Evolutionary conservation across 345 rosid species (phyloP).

Genomic region (Microcos paniculata): DNA sequence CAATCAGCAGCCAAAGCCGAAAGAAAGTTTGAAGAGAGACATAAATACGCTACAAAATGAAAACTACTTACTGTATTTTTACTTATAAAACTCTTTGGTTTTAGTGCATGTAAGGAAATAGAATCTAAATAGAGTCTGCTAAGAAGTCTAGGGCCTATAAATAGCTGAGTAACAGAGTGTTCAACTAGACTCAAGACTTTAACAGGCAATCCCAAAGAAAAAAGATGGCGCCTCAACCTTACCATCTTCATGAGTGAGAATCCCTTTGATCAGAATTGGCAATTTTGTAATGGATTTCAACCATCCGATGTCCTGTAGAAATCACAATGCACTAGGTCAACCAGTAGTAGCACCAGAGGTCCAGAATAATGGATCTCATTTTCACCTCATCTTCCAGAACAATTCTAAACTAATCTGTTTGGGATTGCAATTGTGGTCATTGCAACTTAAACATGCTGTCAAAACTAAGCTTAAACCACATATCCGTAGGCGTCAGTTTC

Average conservation of each 20-base stretch:
- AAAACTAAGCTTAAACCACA: not conserved
- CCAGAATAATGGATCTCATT: not conserved
- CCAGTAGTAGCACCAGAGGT: not conserved
- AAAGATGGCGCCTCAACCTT: conserved; percentile 13
- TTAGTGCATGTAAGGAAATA: not conserved
- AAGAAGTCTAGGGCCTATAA: conserved; percentile 32
- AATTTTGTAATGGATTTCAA: conserved; percentile 71
- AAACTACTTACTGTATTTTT: no score
- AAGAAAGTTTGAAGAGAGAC: not conserved
- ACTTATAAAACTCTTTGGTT: not conserved
- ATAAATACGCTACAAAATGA: not conserved
- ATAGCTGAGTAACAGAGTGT: not conserved
- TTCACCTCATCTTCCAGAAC: not conserved
- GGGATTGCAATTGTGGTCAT: not conserved
- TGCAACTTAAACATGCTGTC: not conserved
- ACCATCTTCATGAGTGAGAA: conserved; percentile 85
- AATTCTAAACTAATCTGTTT: not conserved
- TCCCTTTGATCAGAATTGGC: conserved; percentile 77
- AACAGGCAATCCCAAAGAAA: not conserved
- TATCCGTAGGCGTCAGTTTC: not conserved
- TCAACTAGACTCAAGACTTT: not conserved
- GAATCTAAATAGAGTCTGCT: not conserved
- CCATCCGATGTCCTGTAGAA: conserved; percentile 71
- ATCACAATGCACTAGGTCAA: not conserved
- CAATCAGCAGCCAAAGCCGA: not conserved